phyloP scores from a whole-genome alignment of 306 rosid genomes.

The Medicago ruthenica region DNA sequence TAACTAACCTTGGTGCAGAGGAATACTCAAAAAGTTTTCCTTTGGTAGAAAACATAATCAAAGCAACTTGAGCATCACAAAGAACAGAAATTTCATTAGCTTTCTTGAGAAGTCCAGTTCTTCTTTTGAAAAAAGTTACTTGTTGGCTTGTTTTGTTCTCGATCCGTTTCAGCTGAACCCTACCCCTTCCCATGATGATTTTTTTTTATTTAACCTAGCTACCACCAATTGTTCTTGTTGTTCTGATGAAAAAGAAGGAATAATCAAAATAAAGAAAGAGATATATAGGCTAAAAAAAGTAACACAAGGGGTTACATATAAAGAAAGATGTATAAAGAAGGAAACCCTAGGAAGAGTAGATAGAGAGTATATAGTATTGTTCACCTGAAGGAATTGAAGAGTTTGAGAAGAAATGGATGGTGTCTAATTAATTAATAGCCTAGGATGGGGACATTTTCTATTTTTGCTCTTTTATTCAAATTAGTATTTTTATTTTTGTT shows the following conservation, averaged over 20 bases:
- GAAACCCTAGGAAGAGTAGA: constrained; percentile 48
- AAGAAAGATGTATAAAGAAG: constrained; percentile 41
- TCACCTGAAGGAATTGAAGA: constrained; percentile 19
- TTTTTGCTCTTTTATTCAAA: constrained; percentile 33
- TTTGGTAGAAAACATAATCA: constrained; percentile 75
- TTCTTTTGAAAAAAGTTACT: constrained; percentile 80
- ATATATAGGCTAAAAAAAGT: neutral
- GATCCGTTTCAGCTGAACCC: constrained; percentile 82
- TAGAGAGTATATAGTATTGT: constrained; percentile 14
- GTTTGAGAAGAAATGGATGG: neutral
- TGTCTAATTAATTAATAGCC: constrained; percentile 20
- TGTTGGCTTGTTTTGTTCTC: constrained; percentile 88
- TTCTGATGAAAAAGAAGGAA: neutral
- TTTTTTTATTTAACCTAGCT: neutral
- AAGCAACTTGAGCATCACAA: constrained; percentile 82
- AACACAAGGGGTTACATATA: neutral
- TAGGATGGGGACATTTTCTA: constrained; percentile 44
- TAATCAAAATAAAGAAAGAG: constrained; percentile 2
- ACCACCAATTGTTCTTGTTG: neutral
- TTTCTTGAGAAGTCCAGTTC: constrained; percentile 76
- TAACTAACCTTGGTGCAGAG: constrained; percentile 64
- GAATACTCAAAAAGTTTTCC: constrained; percentile 80
- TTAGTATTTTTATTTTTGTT: no score
- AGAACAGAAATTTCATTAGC: constrained; percentile 91
- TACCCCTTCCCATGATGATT: constrained; percentile 80